A percentile compares a stretch with the other conserved stretches of the same genome.
These are phyloP conservation scores for Chlorella sp. DNA, from an alignment of 139 green algal genomes.

Conservation along the genomic window DNA sequence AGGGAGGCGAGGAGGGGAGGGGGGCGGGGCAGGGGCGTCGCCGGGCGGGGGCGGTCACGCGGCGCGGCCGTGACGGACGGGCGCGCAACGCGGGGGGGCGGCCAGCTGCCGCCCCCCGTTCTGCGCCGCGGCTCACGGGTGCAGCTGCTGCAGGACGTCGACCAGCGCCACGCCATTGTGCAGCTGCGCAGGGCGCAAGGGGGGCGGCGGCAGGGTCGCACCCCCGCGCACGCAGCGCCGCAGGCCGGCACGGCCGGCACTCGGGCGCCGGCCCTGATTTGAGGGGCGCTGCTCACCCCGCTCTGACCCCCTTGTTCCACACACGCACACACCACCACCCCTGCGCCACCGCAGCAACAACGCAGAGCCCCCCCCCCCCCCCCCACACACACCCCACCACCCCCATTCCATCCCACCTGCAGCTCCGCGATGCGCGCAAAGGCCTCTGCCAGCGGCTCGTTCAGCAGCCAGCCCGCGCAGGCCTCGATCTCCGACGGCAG, in stretches of 20 bases:
- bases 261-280: no score
- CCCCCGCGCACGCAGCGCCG: no score
- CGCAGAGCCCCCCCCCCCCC: not conserved
- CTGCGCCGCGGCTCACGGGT: slow-evolving; percentile 85
- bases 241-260: no score
- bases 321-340: not conserved
- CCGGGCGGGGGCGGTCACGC: no score
- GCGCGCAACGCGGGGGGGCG: no score
- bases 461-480: slow-evolving; percentile 80
- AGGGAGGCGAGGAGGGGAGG: slow-evolving; percentile 9
- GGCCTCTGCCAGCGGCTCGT: slow-evolving; percentile 69
- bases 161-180: slow-evolving; percentile 85
- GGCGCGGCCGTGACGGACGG: no score
- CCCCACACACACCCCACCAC: not conserved
- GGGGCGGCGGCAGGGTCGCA: not conserved
- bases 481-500: slow-evolving; percentile 83
- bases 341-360: not conserved
- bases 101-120: not conserved
- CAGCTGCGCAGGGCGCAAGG: slow-evolving; percentile 47
- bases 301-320: not conserved
- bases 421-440: slow-evolving; percentile 41
- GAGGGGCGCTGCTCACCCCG: no score
- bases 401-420: slow-evolving; percentile 3
- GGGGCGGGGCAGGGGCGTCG: not conserved
- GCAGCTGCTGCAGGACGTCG: slow-evolving; percentile 92